A percentile compares a stretch with the other conserved stretches of the same genome.
phyloP scores from a whole-genome alignment of 2,329 filamentous ascomycete species.

The Tolypocladium inflatum region DNA sequence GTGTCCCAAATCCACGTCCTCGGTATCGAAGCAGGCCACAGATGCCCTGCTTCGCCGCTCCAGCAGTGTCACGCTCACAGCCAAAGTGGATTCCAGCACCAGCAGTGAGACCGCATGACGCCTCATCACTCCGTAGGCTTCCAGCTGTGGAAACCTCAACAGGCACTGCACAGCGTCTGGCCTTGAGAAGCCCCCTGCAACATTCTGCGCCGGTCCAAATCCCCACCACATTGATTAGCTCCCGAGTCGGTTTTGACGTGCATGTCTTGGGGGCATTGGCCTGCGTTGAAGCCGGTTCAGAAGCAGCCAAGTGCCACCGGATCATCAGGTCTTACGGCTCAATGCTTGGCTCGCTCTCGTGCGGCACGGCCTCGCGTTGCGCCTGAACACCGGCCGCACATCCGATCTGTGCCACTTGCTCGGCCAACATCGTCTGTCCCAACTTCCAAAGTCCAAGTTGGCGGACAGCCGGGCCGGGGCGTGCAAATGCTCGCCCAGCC shows the following conservation, averaged over 20 bases:
- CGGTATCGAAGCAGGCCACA: background rate
- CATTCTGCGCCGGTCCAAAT: background rate
- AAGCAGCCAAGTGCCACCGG: background rate
- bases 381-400: background rate
- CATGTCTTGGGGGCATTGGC: background rate
- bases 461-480: background rate
- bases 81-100: background rate
- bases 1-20: background rate
- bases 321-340: background rate
- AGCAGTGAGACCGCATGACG: background rate
- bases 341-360: background rate
- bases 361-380: background rate
- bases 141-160: conserved; percentile 1
- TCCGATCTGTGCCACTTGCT: background rate
- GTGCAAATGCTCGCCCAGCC: background rate
- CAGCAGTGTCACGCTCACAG: background rate
- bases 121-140: conserved; percentile 4
- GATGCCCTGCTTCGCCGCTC: background rate
- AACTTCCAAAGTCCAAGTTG: background rate
- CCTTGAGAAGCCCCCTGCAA: background rate
- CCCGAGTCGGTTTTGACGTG: background rate
- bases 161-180: background rate
- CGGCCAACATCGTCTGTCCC: background rate
- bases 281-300: background rate
- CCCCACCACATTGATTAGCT: background rate